phyloP scores from a whole-genome alignment of 129 eudicot genomes.

The Gnaphalium uliginosum region DNA sequence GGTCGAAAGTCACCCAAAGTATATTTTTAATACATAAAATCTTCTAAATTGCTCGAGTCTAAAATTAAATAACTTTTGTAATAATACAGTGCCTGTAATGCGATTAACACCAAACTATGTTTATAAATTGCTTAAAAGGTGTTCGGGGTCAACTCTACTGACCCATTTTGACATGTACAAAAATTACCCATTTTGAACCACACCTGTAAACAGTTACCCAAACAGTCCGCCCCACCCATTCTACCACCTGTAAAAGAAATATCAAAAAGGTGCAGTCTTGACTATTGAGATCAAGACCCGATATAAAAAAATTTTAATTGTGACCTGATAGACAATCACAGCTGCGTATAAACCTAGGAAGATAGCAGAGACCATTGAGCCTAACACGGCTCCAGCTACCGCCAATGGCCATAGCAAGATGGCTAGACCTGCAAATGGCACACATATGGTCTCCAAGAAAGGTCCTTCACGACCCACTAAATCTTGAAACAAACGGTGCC shows the following conservation, averaged over 20 bases:
- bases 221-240: neutral
- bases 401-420: constrained; percentile 95
- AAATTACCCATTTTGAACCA: neutral
- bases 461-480: constrained; percentile 96
- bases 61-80: neutral
- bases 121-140: neutral
- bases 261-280: constrained; percentile 1
- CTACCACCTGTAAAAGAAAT: neutral
- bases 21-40: neutral
- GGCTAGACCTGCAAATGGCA: constrained; percentile 94
- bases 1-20: neutral
- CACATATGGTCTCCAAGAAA: constrained; percentile 89
- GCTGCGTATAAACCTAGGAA: constrained; percentile 80
- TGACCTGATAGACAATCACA: constrained; percentile 75
- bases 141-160: neutral
- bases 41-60: neutral
- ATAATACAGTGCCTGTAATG: neutral
- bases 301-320: neutral
- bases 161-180: neutral
- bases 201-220: neutral
- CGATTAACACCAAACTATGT: neutral
- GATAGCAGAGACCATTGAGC: constrained; percentile 69
- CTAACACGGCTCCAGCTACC: constrained; percentile 80
- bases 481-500: constrained; percentile 90
- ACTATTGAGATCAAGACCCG: constrained; percentile 18